phyloP scores from a whole-genome alignment of 1,284 basidiomycete species.

The Athelia psychrophila region DNA sequence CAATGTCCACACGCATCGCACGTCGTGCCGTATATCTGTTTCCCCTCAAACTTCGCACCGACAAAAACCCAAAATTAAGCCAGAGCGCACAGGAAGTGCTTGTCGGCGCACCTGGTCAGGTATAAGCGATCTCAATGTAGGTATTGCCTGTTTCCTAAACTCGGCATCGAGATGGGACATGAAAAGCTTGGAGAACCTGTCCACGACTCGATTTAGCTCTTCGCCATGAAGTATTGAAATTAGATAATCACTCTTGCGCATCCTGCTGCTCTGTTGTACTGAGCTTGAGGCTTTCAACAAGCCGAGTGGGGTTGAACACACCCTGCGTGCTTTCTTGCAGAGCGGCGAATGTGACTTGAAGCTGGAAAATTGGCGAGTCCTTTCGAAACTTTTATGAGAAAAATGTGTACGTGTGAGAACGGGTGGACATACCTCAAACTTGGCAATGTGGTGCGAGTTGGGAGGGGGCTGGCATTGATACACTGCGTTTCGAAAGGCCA shows the following conservation, averaged over 20 bases:
- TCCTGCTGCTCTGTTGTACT: constrained; percentile 87
- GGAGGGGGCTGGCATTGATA: constrained; percentile 40
- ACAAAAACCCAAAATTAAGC: neutral
- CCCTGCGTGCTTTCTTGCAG: constrained; percentile 69
- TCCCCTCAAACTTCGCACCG: constrained; percentile 79
- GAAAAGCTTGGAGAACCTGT: constrained; percentile 91
- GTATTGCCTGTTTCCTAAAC: constrained; percentile 73
- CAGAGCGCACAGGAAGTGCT: neutral
- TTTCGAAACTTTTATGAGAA: constrained; percentile 18
- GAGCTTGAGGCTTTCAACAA: constrained; percentile 81
- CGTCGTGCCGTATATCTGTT: constrained; percentile 72
- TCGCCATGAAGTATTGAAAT: constrained; percentile 1
- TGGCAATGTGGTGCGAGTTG: constrained; percentile 6
- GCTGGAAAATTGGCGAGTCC: constrained; percentile 72
- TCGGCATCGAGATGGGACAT: constrained; percentile 83
- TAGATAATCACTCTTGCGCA: constrained; percentile 76
- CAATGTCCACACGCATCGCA: constrained; percentile 68
- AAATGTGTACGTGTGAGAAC: neutral
- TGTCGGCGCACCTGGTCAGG: constrained; percentile 54
- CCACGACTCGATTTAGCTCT: constrained; percentile 9
- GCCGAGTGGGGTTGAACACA: constrained; percentile 77
- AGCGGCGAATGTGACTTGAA: constrained; percentile 78
- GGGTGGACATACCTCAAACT: constrained; percentile 46
- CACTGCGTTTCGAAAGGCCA: constrained; percentile 57
- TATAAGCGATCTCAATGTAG: constrained; percentile 62